Evolutionary conservation across 768 basidiomycete species (phyloP).

Genomic region (Pluteus cervinus): DNA sequence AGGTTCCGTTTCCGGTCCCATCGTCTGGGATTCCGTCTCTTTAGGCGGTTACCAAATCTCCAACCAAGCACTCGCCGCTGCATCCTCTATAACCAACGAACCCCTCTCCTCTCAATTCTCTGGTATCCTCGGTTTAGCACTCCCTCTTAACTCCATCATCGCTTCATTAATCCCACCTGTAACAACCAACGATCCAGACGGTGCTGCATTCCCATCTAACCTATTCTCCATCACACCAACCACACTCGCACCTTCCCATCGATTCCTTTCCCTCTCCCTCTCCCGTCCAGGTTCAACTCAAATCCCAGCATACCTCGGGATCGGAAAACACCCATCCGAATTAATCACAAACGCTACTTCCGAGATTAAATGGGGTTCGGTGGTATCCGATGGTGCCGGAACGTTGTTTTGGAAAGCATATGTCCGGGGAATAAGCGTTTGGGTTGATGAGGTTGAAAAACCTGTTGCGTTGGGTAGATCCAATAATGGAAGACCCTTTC

Average conservation of each 20-base stretch:
- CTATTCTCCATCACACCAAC: conserved; percentile 62
- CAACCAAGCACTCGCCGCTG: conserved; percentile 71
- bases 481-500: conserved; percentile 35
- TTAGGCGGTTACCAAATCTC: conserved; percentile 60
- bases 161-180: conserved; percentile 41
- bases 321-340: conserved; percentile 57
- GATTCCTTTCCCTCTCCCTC: conserved; percentile 65
- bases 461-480: conserved; percentile 36
- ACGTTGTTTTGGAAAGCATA: conserved; percentile 58
- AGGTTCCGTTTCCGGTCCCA: conserved; percentile 53
- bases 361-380: conserved; percentile 39
- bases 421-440: conserved; percentile 56
- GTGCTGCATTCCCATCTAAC: conserved; percentile 64
- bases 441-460: conserved; percentile 36
- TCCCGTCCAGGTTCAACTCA: conserved; percentile 57
- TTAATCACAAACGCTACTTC: conserved; percentile 51
- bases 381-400: conserved; percentile 36
- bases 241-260: conserved; percentile 44
- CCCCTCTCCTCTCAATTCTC: conserved; percentile 49
- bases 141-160: conserved; percentile 69
- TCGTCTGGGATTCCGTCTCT: conserved; percentile 63
- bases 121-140: conserved; percentile 72
- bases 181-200: conserved; percentile 47
- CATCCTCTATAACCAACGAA: conserved; percentile 45
- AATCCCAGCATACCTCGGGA: conserved; percentile 57